Conservation (phyloP, 139 green algal species). For the Auxenochlorella pyrenoidosa region DNA sequence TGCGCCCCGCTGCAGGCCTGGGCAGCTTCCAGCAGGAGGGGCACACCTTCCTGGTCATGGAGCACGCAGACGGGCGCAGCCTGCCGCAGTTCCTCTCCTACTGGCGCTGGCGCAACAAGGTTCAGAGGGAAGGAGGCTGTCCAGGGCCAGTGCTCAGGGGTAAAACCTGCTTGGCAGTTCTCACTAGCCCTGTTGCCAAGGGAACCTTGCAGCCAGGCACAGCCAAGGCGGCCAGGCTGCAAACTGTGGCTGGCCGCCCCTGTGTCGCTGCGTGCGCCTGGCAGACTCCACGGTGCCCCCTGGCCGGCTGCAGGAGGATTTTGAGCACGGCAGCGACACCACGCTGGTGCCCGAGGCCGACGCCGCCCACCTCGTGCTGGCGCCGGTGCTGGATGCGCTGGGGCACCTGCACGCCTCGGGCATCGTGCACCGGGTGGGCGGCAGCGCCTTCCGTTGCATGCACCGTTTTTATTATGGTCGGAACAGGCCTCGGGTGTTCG, state of each 20-base stretch:
- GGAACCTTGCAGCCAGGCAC: no score
- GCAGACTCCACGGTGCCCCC: no score
- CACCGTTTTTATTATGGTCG: no score
- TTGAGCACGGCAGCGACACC: not conserved
- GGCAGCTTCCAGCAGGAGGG: not conserved
- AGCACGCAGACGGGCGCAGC: not conserved
- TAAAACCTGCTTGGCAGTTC: no score
- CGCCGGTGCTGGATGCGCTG: conserved; percentile 28
- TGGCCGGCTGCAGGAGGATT: not conserved
- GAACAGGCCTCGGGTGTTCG: no score
- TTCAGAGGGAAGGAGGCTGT: no score
- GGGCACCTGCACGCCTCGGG: not conserved
- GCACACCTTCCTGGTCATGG: not conserved
- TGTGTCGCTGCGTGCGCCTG: no score
- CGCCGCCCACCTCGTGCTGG: not conserved
- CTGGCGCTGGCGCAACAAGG: not conserved
- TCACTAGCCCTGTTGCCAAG: no score
- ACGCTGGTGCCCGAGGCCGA: conserved; percentile 18
- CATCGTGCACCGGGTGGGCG: conserved; percentile 12
- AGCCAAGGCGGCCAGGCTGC: no score
- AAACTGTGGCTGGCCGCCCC: no score
- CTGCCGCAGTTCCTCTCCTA: not conserved
- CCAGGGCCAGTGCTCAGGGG: no score
- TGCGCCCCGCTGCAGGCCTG: not conserved
- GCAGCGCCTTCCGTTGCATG: no score